A percentile compares a stretch with the other conserved stretches of the same genome.
Conservation (phyloP, 2,329 filamentous ascomycete species). For the Plenodomus tracheiphilus region DNA sequence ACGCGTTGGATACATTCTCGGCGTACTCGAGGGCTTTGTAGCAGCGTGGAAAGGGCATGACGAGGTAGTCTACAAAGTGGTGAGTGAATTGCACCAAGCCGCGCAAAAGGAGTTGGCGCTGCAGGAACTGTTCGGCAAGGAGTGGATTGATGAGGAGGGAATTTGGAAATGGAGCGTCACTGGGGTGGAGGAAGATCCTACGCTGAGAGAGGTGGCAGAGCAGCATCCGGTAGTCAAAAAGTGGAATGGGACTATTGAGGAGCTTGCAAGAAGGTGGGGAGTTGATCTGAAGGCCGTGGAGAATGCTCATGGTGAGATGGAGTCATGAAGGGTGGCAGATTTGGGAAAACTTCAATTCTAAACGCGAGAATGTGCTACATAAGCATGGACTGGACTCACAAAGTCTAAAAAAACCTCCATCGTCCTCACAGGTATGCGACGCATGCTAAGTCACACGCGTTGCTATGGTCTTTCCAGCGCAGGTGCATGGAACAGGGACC, state of each 20-base stretch:
- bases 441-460: too few species aligned
- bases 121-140: constrained; percentile 63
- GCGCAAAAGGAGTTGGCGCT: constrained; percentile 65
- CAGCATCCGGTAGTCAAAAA: constrained; percentile 68
- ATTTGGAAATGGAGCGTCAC: constrained; percentile 68
- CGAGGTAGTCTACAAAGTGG: constrained; percentile 28
- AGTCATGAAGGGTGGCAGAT: constrained; percentile 15
- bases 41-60: constrained; percentile 49
- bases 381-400: too few species aligned
- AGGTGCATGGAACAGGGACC: too few species aligned
- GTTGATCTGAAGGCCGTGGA: constrained; percentile 46
- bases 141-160: constrained; percentile 72
- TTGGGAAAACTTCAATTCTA: neutral
- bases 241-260: constrained; percentile 58
- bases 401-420: too few species aligned
- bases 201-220: constrained; percentile 56
- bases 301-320: constrained; percentile 42
- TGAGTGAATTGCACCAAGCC: constrained; percentile 36
- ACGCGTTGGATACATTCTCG: constrained; percentile 73
- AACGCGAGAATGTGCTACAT: too few species aligned
- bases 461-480: too few species aligned
- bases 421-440: too few species aligned
- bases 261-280: constrained; percentile 48
- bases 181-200: constrained; percentile 39
- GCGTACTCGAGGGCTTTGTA: constrained; percentile 73